phyloP scores from a whole-genome alignment of 768 basidiomycete genomes.

The Kwoniella sp. region DNA sequence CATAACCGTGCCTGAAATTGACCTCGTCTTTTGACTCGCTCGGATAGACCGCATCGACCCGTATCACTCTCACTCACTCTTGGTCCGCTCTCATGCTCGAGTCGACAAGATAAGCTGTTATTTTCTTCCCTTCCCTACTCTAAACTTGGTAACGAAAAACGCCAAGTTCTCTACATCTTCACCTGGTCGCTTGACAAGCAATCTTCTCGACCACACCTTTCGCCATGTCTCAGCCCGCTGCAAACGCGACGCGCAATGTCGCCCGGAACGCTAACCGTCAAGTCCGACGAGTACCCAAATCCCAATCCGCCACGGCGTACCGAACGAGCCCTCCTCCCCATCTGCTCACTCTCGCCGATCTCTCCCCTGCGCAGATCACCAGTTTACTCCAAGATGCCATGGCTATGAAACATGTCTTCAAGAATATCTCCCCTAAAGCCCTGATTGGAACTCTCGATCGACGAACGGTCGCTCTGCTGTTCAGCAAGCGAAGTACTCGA shows the following conservation, averaged over 20 bases:
- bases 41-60: too few relatives aligned
- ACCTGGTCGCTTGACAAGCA: not conserved
- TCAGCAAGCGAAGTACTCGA: slow-evolving; percentile 89
- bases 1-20: too few relatives aligned
- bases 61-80: too few relatives aligned
- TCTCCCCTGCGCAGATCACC: slow-evolving; percentile 72
- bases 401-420: slow-evolving; percentile 52
- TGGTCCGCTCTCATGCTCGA: too few relatives aligned
- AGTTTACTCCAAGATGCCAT: slow-evolving; percentile 68
- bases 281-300: slow-evolving; percentile 7
- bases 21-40: too few relatives aligned
- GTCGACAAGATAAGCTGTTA: too few relatives aligned
- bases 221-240: not conserved
- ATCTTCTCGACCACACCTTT: not conserved
- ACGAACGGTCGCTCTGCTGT: slow-evolving; percentile 84
- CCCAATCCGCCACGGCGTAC: not conserved
- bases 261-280: not conserved
- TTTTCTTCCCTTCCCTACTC: too few relatives aligned
- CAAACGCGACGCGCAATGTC: not conserved
- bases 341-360: slow-evolving; percentile 86
- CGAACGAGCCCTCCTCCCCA: slow-evolving; percentile 61
- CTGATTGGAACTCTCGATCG: slow-evolving; percentile 53
- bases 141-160: too few relatives aligned
- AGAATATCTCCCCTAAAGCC: slow-evolving; percentile 23
- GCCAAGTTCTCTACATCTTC: not conserved